Percentiles rank a stretch among this genome's conserved stretches.
phyloP scores from a whole-genome alignment of 495 filamentous ascomycete genomes.

The Parmelia sp. region DNA sequence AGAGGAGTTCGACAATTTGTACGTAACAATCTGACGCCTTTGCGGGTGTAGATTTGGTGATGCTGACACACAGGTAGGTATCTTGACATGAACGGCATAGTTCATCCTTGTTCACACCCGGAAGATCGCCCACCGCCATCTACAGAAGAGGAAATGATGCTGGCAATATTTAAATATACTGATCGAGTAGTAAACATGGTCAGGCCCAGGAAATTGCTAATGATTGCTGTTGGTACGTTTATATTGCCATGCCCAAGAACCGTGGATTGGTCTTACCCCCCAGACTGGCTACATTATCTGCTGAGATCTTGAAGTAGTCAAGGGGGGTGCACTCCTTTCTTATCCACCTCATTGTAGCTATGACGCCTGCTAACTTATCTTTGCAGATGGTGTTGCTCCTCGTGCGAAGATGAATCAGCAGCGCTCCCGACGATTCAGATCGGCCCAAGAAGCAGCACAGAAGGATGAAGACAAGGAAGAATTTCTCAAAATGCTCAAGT shows the following conservation, averaged over 20 bases:
- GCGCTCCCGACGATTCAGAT: slow-evolving; percentile 82
- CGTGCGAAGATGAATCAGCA: slow-evolving; percentile 98
- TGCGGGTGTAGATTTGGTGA: neutral
- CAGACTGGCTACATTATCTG: slow-evolving; percentile 13
- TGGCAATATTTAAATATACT: slow-evolving; percentile 94
- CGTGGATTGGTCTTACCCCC: neutral
- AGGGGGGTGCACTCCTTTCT: slow-evolving; percentile 20
- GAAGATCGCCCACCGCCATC: slow-evolving; percentile 86
- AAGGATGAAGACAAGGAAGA: slow-evolving; percentile 88
- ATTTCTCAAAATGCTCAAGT: slow-evolving; percentile 71
- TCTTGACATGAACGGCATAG: slow-evolving; percentile 99
- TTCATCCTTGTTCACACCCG: slow-evolving; percentile 97
- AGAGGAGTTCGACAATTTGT: slow-evolving; percentile 96
- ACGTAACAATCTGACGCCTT: slow-evolving; percentile 30
- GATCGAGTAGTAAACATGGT: slow-evolving; percentile 98
- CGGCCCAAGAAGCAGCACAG: slow-evolving; percentile 87
- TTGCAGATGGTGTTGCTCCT: slow-evolving; percentile 81
- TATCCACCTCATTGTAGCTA: neutral
- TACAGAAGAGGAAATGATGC: slow-evolving; percentile 98
- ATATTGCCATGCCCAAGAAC: slow-evolving; percentile 17
- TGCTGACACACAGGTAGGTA: neutral
- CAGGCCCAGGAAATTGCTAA: slow-evolving; percentile 85
- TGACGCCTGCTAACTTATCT: slow-evolving; percentile 31
- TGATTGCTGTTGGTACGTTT: slow-evolving; percentile 91
- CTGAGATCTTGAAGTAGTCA: slow-evolving; percentile 16